Conservation (phyloP, 352 stramenopile genomes). For the Globisporangium apiculatum region DNA sequence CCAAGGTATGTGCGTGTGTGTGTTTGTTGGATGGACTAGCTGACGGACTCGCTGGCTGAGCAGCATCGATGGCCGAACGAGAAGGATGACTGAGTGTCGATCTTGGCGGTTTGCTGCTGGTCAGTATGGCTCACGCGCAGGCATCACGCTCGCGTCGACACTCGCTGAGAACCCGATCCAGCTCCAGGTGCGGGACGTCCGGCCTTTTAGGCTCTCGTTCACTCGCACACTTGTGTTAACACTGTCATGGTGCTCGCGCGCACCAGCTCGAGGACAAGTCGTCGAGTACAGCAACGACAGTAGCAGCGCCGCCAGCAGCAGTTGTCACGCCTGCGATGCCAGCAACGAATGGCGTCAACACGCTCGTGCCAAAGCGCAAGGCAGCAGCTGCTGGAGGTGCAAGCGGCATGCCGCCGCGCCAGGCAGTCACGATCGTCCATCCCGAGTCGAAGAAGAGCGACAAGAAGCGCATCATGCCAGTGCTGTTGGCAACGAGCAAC, state of each 20-base stretch:
- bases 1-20: constrained; percentile 31
- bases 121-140: constrained; percentile 76
- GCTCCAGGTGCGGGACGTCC: constrained; percentile 33
- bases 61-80: not conserved
- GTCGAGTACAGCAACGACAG: not conserved
- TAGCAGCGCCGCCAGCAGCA: not conserved
- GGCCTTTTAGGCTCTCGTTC: no score
- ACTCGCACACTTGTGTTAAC: no score
- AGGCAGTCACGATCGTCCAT: constrained; percentile 28
- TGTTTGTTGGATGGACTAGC: no score
- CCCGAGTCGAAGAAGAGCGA: constrained; percentile 34
- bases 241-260: no score
- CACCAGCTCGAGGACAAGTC: constrained; percentile 61
- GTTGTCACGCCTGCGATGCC: not conserved
- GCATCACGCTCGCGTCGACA: constrained; percentile 72
- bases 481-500: constrained; percentile 24
- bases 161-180: constrained; percentile 79
- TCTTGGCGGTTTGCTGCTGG: not conserved
- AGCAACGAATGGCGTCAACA: constrained; percentile 23
- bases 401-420: constrained; percentile 11
- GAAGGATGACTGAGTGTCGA: not conserved
- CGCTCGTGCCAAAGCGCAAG: constrained; percentile 66
- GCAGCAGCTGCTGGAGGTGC: constrained; percentile 10
- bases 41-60: no score
- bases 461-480: constrained; percentile 63